Evolutionary conservation across 2,329 filamentous ascomycete genomes (phyloP).

Genomic region (Elsinoe batatas): DNA sequence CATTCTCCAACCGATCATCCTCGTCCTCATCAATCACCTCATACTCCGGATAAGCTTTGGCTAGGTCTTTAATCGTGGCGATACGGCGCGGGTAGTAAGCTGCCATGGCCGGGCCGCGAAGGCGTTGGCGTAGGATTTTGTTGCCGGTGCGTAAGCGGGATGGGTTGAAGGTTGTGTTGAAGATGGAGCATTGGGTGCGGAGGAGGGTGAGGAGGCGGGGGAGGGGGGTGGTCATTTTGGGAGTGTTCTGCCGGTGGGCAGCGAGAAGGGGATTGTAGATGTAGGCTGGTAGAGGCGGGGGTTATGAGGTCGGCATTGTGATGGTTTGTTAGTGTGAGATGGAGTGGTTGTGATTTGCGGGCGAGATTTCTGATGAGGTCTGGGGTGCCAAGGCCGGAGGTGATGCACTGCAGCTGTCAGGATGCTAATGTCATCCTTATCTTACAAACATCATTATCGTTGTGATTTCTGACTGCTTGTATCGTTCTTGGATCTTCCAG

Average conservation of each 20-base stretch:
- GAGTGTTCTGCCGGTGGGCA: background rate
- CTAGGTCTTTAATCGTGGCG: conserved; percentile 62
- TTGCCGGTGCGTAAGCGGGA: conserved; percentile 73
- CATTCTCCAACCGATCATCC: conserved; percentile 67
- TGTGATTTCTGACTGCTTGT: too few relatives aligned
- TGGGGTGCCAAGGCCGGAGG: background rate
- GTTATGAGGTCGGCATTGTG: conserved; percentile 10
- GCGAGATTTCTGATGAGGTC: background rate
- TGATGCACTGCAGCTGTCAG: too few relatives aligned
- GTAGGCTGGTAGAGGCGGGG: background rate
- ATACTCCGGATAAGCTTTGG: conserved; percentile 58
- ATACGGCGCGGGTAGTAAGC: conserved; percentile 79
- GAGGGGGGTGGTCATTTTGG: conserved; percentile 16
- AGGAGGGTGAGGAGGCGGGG: conserved; percentile 1
- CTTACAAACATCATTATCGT: too few relatives aligned
- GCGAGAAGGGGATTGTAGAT: background rate
- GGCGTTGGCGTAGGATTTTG: conserved; percentile 79
- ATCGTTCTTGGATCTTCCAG: too few relatives aligned
- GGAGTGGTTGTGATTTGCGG: background rate
- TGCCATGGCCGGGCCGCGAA: conserved; percentile 71
- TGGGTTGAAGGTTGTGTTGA: conserved; percentile 85
- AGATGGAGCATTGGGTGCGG: conserved; percentile 83
- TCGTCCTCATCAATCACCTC: conserved; percentile 65
- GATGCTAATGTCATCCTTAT: too few relatives aligned
- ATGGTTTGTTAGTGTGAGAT: background rate